A percentile compares a stretch with the other conserved stretches of the same genome.
Evolutionary conservation across 2,329 filamentous ascomycete species (phyloP).

Genomic region (Monosporascus sp.): DNA sequence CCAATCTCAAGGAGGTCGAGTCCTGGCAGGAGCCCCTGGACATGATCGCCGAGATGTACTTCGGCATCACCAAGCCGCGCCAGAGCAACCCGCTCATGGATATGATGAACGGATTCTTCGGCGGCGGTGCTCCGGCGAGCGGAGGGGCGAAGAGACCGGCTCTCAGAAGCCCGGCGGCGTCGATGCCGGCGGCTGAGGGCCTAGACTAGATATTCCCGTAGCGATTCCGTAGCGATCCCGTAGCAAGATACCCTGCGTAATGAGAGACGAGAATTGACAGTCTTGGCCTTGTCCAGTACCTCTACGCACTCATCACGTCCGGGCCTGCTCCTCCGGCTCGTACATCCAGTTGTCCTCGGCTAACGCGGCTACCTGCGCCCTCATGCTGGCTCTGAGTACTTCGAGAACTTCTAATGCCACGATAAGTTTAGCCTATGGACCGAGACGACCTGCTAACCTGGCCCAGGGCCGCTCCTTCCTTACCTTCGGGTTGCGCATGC

Average conservation of each 20-base stretch:
- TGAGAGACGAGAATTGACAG: background rate
- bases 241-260: conserved; percentile 1
- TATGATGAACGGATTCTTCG: conserved; percentile 96
- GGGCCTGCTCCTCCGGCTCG: conserved; percentile 57
- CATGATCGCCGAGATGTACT: conserved; percentile 94
- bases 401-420: conserved; percentile 55
- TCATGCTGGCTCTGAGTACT: conserved; percentile 63
- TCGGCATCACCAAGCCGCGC: conserved; percentile 79
- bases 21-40: conserved; percentile 79
- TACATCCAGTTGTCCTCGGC: conserved; percentile 92
- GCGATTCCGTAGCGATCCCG: background rate
- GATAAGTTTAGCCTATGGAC: conserved; percentile 3
- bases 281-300: background rate
- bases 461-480: background rate
- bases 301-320: conserved; percentile 25
- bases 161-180: conserved; percentile 41
- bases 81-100: conserved; percentile 92
- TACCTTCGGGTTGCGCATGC: conserved; percentile 62
- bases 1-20: conserved; percentile 69
- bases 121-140: conserved; percentile 50
- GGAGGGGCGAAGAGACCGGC: conserved; percentile 33
- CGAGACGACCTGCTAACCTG: background rate
- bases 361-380: conserved; percentile 66
- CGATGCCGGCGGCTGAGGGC: conserved; percentile 51
- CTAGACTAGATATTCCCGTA: conserved; percentile 43